These are phyloP conservation scores for Stephanodiscus minutulus DNA, from an alignment of 108 stramenopile genomes.

Conservation along the genomic window DNA sequence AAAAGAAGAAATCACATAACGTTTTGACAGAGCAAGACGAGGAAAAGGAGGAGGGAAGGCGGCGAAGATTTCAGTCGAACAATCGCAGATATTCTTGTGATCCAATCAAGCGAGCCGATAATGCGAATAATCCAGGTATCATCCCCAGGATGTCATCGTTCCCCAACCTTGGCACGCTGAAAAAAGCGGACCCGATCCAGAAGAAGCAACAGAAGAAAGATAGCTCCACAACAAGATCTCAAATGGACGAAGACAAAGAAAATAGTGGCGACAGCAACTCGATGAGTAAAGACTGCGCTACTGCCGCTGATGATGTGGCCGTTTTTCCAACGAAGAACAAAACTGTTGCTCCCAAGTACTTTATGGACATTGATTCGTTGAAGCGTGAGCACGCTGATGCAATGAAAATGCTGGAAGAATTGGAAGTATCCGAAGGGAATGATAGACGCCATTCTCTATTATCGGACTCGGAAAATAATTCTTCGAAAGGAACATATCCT, in stretches of 20 bases:
- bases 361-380: slow-evolving; percentile 39
- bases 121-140: not conserved
- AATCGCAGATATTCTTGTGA: not conserved
- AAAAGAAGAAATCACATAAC: not conserved
- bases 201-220: slow-evolving; percentile 6
- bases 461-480: slow-evolving; percentile 13
- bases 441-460: slow-evolving; percentile 9
- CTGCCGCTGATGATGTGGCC: not conserved
- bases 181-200: not conserved
- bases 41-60: not conserved
- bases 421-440: slow-evolving; percentile 27
- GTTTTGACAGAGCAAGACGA: not conserved
- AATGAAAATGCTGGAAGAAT: slow-evolving; percentile 39
- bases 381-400: slow-evolving; percentile 48
- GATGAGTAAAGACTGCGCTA: not conserved
- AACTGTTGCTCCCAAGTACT: not conserved
- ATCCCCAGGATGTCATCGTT: not conserved
- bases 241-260: slow-evolving; percentile 38
- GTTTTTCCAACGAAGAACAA: not conserved
- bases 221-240: not conserved
- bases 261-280: slow-evolving; percentile 6
- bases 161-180: not conserved
- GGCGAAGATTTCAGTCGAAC: not conserved
- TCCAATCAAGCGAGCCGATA: not conserved
- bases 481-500: slow-evolving; percentile 4